A percentile compares a stretch with the other conserved stretches of the same genome.
Evolutionary conservation across 805 yeast genomes (phyloP).

Genomic region (Candida xiaguanensis): DNA sequence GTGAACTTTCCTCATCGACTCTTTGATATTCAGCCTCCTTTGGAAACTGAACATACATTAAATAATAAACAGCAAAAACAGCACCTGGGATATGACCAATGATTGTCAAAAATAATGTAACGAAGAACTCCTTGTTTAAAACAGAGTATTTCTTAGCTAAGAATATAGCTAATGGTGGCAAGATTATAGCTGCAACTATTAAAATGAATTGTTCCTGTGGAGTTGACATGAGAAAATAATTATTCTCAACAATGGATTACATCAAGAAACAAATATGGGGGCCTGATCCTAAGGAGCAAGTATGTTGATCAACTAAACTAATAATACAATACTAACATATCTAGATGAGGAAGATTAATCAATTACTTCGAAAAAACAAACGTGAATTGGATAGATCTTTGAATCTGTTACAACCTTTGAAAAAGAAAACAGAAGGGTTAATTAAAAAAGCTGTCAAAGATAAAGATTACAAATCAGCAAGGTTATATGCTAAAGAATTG

Average conservation of each 20-base stretch:
- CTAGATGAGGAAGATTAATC: slow-evolving; percentile 69
- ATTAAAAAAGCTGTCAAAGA: slow-evolving; percentile 74
- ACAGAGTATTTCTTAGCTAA: slow-evolving; percentile 27
- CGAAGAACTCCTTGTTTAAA: slow-evolving; percentile 31
- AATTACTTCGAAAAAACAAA: slow-evolving; percentile 75
- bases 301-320: slow-evolving; percentile 23
- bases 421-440: slow-evolving; percentile 72
- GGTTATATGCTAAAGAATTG: slow-evolving; percentile 77
- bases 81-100: slow-evolving; percentile 33
- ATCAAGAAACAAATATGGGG: slow-evolving; percentile 90
- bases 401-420: slow-evolving; percentile 51
- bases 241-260: slow-evolving; percentile 56
- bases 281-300: slow-evolving; percentile 91
- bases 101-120: slow-evolving; percentile 27
- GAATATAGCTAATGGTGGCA: slow-evolving; percentile 39
- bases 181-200: slow-evolving; percentile 26
- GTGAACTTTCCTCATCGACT: slow-evolving; percentile 18
- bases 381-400: slow-evolving; percentile 82
- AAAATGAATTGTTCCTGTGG: slow-evolving; percentile 21
- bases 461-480: slow-evolving; percentile 72
- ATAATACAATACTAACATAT: slow-evolving; percentile 1
- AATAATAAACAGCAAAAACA: slow-evolving; percentile 27
- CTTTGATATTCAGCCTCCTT: slow-evolving; percentile 14
- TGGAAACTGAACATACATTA: slow-evolving; percentile 19
- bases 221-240: background rate